Evolutionary conservation across 305 asterid genomes (phyloP).

Genomic region (Solanum hybrid): DNA sequence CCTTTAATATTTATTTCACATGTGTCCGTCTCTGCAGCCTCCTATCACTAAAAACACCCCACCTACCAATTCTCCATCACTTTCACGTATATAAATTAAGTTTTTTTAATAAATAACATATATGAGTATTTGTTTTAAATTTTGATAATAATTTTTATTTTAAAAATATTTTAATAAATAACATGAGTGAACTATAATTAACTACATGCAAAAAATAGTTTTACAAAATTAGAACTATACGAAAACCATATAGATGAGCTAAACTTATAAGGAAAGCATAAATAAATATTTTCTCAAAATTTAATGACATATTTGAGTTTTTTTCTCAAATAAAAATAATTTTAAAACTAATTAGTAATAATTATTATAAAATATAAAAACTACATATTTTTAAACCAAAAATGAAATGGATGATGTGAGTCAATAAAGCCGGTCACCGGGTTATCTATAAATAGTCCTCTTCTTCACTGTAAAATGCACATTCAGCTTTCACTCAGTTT

Average conservation of each 20-base stretch:
- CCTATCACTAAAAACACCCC: background rate
- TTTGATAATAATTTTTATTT: background rate
- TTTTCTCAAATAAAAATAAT: too few species aligned
- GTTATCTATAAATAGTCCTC: background rate
- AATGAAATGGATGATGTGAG: background rate
- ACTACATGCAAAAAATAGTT: too few species aligned
- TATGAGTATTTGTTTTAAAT: too few species aligned
- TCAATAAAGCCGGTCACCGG: background rate
- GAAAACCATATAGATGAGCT: too few species aligned
- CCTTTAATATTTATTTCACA: background rate
- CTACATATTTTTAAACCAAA: background rate
- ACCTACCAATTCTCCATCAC: background rate
- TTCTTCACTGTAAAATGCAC: background rate
- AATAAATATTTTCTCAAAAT: too few species aligned
- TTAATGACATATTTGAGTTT: too few species aligned
- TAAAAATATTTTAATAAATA: too few species aligned
- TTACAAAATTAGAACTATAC: too few species aligned
- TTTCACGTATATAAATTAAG: too few species aligned
- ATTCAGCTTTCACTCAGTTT: background rate
- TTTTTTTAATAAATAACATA: too few species aligned
- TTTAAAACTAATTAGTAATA: too few species aligned
- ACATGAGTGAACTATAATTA: background rate
- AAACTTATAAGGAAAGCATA: too few species aligned
- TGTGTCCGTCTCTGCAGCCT: background rate
- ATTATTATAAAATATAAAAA: background rate